Evolutionary conservation across 1,284 basidiomycete species (phyloP).

Genomic region (Schizophyllum commune): DNA sequence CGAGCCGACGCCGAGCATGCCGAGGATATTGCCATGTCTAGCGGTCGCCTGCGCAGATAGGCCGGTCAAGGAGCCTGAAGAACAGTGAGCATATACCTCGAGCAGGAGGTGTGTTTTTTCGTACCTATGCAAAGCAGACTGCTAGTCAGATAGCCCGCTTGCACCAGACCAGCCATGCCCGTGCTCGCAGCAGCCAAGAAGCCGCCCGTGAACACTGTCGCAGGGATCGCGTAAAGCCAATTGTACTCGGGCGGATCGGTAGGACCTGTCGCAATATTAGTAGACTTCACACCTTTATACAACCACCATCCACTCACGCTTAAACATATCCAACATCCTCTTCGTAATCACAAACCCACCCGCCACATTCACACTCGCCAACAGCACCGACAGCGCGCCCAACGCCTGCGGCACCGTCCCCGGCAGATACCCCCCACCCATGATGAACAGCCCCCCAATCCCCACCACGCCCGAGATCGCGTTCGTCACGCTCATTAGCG

Average conservation of each 20-base stretch:
- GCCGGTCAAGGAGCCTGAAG: constrained; percentile 62
- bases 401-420: constrained; percentile 71
- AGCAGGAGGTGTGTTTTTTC: constrained; percentile 9
- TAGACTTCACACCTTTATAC: too few relatives aligned
- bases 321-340: constrained; percentile 88
- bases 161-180: constrained; percentile 77
- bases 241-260: constrained; percentile 82
- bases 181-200: constrained; percentile 74
- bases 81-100: constrained; percentile 2
- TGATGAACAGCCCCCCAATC: constrained; percentile 78
- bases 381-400: constrained; percentile 71
- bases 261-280: constrained; percentile 36
- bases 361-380: constrained; percentile 79
- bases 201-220: constrained; percentile 71
- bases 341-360: constrained; percentile 82
- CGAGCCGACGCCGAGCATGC: constrained; percentile 74
- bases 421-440: constrained; percentile 81
- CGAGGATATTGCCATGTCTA: constrained; percentile 75
- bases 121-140: constrained; percentile 76
- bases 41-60: constrained; percentile 72
- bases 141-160: constrained; percentile 77
- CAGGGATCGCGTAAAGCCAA: constrained; percentile 74
- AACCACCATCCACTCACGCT: too few relatives aligned
- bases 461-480: constrained; percentile 81
- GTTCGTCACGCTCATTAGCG: constrained; percentile 80